Evolutionary conservation across 1,139 yeast genomes (phyloP).

Genomic region (Candida mesenterica): DNA sequence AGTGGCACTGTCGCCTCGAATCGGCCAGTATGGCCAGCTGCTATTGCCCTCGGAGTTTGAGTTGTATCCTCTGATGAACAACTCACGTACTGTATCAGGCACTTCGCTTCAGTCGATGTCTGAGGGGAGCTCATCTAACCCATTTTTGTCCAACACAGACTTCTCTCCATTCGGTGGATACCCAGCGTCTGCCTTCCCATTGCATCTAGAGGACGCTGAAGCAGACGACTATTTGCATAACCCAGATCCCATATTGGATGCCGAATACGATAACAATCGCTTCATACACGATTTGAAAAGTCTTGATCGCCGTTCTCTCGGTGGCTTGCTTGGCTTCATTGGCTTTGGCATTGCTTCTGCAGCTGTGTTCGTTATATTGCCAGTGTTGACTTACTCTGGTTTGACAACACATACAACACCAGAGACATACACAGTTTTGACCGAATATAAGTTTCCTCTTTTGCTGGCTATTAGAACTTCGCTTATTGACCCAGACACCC

Average conservation of each 20-base stretch:
- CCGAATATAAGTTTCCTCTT: slow-evolving; percentile 58
- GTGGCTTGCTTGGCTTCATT: slow-evolving; percentile 59
- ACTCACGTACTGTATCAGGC: slow-evolving; percentile 17
- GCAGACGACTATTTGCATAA: slow-evolving; percentile 90
- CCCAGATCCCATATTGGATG: slow-evolving; percentile 90
- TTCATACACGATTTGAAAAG: slow-evolving; percentile 57
- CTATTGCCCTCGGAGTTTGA: slow-evolving; percentile 18
- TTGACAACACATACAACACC: slow-evolving; percentile 36
- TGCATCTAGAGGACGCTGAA: slow-evolving; percentile 84
- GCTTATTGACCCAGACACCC: slow-evolving; percentile 80
- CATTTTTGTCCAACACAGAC: slow-evolving; percentile 20
- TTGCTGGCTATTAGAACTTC: slow-evolving; percentile 60
- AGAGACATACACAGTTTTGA: slow-evolving; percentile 42
- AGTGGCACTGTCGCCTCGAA: slow-evolving; percentile 5
- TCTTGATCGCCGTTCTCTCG: slow-evolving; percentile 58
- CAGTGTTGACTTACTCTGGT: slow-evolving; percentile 75
- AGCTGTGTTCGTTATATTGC: slow-evolving; percentile 67
- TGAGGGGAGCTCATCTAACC: slow-evolving; percentile 6
- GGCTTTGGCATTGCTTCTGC: slow-evolving; percentile 57
- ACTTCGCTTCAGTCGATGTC: slow-evolving; percentile 12
- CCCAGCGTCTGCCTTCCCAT: slow-evolving; percentile 84
- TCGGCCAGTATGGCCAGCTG: slow-evolving; percentile 3
- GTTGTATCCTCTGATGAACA: slow-evolving; percentile 19
- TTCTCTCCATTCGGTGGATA: slow-evolving; percentile 92
- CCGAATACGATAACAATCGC: slow-evolving; percentile 66